Percentiles rank a stretch among this genome's conserved stretches.
phyloP scores from a whole-genome alignment of 352 stramenopile genomes.

The Globisporangium viniferum region DNA sequence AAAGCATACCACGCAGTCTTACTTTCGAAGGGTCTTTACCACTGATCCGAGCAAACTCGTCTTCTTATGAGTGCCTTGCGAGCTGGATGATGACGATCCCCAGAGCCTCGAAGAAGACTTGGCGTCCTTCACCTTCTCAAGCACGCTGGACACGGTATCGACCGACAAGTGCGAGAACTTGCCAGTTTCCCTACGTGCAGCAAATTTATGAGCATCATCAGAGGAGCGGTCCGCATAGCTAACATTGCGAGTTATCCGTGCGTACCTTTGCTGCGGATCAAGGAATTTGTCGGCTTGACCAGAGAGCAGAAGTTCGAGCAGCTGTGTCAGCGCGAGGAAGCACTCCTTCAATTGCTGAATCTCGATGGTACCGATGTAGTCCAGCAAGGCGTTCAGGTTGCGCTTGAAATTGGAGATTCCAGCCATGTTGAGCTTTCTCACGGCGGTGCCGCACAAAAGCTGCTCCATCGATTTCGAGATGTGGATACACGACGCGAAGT shows the following conservation, averaged over 20 bases:
- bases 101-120: slow-evolving; percentile 51
- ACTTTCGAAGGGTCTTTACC: slow-evolving; percentile 55
- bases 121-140: slow-evolving; percentile 71
- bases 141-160: slow-evolving; percentile 59
- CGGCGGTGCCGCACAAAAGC: slow-evolving; percentile 47
- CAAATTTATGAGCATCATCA: slow-evolving; percentile 1
- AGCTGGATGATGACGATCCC: slow-evolving; percentile 36
- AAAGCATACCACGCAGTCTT: slow-evolving; percentile 15
- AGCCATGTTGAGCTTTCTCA: slow-evolving; percentile 72
- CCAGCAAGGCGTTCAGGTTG: slow-evolving; percentile 66
- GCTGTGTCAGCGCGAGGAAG: slow-evolving; percentile 57
- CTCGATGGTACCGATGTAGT: slow-evolving; percentile 56
- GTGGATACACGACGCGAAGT: slow-evolving; percentile 77
- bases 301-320: slow-evolving; percentile 70
- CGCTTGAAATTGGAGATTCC: slow-evolving; percentile 76
- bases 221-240: background rate
- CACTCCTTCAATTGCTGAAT: slow-evolving; percentile 64
- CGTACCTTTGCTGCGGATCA: slow-evolving; percentile 57
- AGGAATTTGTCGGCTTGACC: slow-evolving; percentile 55
- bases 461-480: slow-evolving; percentile 77
- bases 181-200: slow-evolving; percentile 33
- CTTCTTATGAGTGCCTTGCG: slow-evolving; percentile 36
- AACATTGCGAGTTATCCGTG: background rate
- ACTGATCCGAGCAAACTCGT: slow-evolving; percentile 46
- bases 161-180: slow-evolving; percentile 69